Base-by-base conservation (phyloP, 345 rosid species). In the Eucalyptus viminalis region DNA sequence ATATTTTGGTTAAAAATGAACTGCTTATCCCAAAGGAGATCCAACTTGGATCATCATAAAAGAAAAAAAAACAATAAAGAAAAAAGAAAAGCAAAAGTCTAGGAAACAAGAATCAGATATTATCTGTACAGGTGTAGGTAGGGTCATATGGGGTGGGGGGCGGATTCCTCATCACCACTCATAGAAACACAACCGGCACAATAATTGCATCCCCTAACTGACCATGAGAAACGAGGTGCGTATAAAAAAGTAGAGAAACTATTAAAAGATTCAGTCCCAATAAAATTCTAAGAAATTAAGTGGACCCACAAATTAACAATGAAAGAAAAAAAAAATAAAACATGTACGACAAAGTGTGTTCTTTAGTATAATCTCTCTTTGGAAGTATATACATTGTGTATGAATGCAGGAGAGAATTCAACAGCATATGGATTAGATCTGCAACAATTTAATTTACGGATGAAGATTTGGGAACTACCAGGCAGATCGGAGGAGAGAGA, bases 131-230 rank as follows among this genome's bases (percentile, higher is more conserved):
- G 37, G 21, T 86, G 87, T 81, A 87, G 62, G 87, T 81, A 87
- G 62, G 34, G 87, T 86, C 47, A 67, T 51, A 43, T 89, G 87
- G 58, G 10, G 58, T 53, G 90, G 88, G 65, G 76, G 92, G 86
- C 83, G 90, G 91, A 83, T 83, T 89, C 86, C 29, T 22, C 87
- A 34, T 34, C 58, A 65, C 88, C 88, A 86, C 90, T 65, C 86
- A 88, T 51, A 47, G 86, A 21, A 27, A 86, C 56, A 14, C 54
- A 15, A 37, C 86, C 86, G 29, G 65, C 92, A 91, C 89, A 91
- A 93, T 93, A 90, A 94, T 93, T 92, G 69, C 65, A 24, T 67
- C 88, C 87, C 90, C 89, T 88, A 44, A 80, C 88, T 87, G 87
- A 12, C 90, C 94, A 92, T 91, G 95, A 90, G 93, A 87, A 21